These are phyloP conservation scores for Dittrichia graveolens DNA, from an alignment of 129 eudicot genomes.

Conservation along the genomic window DNA sequence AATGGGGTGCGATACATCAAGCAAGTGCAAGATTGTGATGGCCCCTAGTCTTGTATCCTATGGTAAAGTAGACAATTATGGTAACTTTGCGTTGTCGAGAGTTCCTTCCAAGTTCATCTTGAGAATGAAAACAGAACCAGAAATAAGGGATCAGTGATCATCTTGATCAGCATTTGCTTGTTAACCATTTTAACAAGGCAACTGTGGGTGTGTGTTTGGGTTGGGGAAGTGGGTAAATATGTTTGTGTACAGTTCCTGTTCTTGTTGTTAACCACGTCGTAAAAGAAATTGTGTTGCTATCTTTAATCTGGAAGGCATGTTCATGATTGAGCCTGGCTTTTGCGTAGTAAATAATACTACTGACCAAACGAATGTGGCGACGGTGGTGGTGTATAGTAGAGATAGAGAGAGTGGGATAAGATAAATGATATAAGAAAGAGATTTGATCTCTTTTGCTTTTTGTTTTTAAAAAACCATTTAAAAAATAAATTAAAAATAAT, in stretches of 20 bases:
- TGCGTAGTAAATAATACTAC: not conserved
- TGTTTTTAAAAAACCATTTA: no score
- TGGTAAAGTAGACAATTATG: constrained; percentile 49
- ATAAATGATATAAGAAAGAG: no score
- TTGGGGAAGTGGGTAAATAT: constrained; percentile 30
- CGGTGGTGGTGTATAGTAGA: no score
- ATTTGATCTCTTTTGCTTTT: no score
- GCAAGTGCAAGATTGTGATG: constrained; percentile 66
- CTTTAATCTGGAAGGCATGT: not conserved
- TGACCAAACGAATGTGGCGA: no score
- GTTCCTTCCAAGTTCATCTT: constrained; percentile 41
- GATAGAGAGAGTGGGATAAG: no score
- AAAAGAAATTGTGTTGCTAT: constrained; percentile 11
- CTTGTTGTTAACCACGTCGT: constrained; percentile 20
- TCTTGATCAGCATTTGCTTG: not conserved
- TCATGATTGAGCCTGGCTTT: no score
- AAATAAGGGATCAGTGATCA: constrained; percentile 26
- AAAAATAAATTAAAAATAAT: no score
- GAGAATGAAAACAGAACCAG: constrained; percentile 29
- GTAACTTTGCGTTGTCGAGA: constrained; percentile 65
- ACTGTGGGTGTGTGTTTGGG: not conserved
- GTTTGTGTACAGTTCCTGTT: constrained; percentile 19
- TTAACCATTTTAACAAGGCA: not conserved
- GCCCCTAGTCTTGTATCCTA: constrained; percentile 48
- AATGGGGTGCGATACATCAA: constrained; percentile 65